A percentile compares a stretch with the other conserved stretches of the same genome.
These are phyloP conservation scores for Alternaria dauci DNA, from an alignment of 2,329 filamentous ascomycete genomes.

Conservation along the genomic window DNA sequence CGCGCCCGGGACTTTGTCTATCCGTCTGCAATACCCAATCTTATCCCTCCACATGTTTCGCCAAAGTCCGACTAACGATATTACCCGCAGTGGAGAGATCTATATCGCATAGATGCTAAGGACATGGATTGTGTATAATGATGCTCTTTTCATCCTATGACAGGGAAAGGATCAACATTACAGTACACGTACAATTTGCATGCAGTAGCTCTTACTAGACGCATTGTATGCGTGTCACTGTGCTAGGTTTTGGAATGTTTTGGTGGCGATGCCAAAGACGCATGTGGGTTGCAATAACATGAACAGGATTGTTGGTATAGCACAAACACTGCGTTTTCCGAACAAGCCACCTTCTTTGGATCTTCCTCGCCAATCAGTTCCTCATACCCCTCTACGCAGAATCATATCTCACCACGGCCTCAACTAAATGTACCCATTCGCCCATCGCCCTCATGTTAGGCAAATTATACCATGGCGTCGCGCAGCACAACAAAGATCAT, in stretches of 20 bases:
- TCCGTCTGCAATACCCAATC: neutral
- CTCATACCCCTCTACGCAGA: neutral
- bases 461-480: neutral
- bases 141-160: constrained; percentile 3
- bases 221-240: neutral
- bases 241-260: neutral
- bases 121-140: neutral
- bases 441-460: neutral
- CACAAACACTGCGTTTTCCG: neutral
- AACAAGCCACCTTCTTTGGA: neutral
- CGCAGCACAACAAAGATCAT: neutral
- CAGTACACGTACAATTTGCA: neutral
- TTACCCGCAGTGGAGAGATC: neutral
- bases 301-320: neutral
- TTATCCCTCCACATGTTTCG: neutral
- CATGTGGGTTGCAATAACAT: neutral
- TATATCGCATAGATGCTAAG: constrained; percentile 13
- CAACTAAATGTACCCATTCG: neutral
- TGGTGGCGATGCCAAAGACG: neutral
- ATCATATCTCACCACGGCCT: neutral
- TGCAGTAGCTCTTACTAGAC: neutral
- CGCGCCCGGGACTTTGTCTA: neutral
- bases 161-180: constrained; percentile 7
- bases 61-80: neutral
- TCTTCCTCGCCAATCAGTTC: neutral